Conservation (phyloP, 768 basidiomycete species). For the Pleurotus cornucopiae region DNA sequence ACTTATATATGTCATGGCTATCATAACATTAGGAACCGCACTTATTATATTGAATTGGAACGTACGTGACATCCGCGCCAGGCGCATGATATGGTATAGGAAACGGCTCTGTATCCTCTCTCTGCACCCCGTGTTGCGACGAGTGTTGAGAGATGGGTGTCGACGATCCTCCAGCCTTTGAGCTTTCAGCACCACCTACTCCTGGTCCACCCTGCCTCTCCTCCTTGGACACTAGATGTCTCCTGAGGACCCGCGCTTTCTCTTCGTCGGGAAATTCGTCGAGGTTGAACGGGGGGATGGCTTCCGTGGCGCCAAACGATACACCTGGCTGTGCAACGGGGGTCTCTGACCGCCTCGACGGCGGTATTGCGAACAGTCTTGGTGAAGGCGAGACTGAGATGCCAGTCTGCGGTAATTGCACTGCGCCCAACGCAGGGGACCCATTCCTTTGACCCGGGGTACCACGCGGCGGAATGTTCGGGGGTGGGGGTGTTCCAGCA, state of each 20-base stretch:
- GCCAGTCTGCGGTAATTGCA: conserved; percentile 13
- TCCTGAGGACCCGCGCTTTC: conserved; percentile 74
- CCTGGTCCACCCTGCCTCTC: conserved; percentile 39
- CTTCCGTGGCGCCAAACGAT: conserved; percentile 22
- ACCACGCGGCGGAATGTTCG: conserved; percentile 45
- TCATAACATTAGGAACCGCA: conserved; percentile 10
- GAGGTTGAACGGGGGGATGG: conserved; percentile 32
- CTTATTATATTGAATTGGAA: conserved; percentile 17
- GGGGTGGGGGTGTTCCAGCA: conserved; percentile 51
- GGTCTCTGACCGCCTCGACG: conserved; percentile 22
- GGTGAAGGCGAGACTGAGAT: conserved; percentile 10
- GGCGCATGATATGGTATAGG: conserved; percentile 85
- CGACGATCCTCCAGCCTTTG: neutral
- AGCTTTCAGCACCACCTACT: neutral
- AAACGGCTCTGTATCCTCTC: conserved; percentile 66
- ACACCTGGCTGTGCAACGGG: conserved; percentile 14
- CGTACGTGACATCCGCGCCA: conserved; percentile 92
- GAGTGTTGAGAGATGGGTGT: neutral
- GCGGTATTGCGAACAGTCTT: conserved; percentile 12
- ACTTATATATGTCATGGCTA: conserved; percentile 93
- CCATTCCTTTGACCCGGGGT: conserved; percentile 13
- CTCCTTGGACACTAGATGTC: conserved; percentile 75
- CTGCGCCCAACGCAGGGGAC: conserved; percentile 14
- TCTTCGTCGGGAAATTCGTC: conserved; percentile 76
- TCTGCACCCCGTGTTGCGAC: conserved; percentile 18